Evolutionary conservation across 1,284 basidiomycete genomes (phyloP).

Genomic region (Sphaerobolus stellatus): DNA sequence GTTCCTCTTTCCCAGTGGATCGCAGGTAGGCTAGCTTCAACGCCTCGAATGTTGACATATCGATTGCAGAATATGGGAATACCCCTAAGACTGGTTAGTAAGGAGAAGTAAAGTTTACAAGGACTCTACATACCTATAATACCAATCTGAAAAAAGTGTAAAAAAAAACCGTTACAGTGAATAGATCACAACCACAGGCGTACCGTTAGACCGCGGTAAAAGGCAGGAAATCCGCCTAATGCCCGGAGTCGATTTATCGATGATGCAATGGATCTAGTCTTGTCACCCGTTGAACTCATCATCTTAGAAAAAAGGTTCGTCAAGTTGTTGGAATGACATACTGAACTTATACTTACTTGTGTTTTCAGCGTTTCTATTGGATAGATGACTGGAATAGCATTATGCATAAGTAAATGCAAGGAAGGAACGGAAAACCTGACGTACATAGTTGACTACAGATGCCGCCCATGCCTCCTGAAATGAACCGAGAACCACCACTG

Average conservation of each 20-base stretch:
- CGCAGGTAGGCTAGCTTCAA: slow-evolving; percentile 82
- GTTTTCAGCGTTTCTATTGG: slow-evolving; percentile 82
- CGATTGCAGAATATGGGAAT: slow-evolving; percentile 79
- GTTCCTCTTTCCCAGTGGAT: slow-evolving; percentile 80
- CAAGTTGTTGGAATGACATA: slow-evolving; percentile 8
- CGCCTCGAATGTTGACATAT: slow-evolving; percentile 94
- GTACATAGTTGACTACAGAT: slow-evolving; percentile 89
- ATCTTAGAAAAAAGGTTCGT: slow-evolving; percentile 53
- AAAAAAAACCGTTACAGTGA: slow-evolving; percentile 8
- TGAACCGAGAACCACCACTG: slow-evolving; percentile 87
- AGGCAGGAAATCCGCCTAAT: slow-evolving; percentile 80
- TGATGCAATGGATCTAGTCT: slow-evolving; percentile 58
- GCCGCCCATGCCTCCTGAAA: slow-evolving; percentile 95
- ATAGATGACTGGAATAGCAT: slow-evolving; percentile 67
- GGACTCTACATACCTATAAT: slow-evolving; percentile 75
- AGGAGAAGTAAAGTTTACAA: slow-evolving; percentile 1
- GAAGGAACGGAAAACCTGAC: slow-evolving; percentile 24
- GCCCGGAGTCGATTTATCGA: slow-evolving; percentile 72
- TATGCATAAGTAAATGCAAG: not conserved
- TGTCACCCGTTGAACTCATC: slow-evolving; percentile 77
- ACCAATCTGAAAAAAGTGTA: slow-evolving; percentile 60
- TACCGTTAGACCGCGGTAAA: slow-evolving; percentile 90
- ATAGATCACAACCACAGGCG: slow-evolving; percentile 31
- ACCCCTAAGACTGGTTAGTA: slow-evolving; percentile 11
- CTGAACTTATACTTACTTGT: slow-evolving; percentile 37